These are phyloP conservation scores for Saccharomycopsis fodiens DNA, from an alignment of 805 yeast species.

Conservation along the genomic window DNA sequence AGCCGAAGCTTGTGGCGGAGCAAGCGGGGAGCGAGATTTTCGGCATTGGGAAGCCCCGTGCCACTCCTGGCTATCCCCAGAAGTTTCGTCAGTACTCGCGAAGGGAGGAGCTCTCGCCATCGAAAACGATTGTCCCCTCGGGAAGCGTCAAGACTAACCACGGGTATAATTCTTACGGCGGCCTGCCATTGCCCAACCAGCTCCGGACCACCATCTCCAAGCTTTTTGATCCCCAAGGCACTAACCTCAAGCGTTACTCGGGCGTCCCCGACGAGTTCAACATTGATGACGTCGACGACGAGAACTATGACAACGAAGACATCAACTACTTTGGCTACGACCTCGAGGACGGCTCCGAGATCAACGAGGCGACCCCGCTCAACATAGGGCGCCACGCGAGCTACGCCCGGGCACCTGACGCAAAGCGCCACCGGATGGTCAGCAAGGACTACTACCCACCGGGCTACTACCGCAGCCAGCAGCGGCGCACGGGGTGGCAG, in stretches of 20 bases:
- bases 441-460: background rate
- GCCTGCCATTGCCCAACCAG: slow-evolving; percentile 26
- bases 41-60: background rate
- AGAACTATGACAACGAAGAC: slow-evolving; percentile 30
- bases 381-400: slow-evolving; percentile 17
- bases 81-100: slow-evolving; percentile 5
- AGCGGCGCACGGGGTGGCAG: slow-evolving; percentile 5
- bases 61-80: slow-evolving; percentile 4
- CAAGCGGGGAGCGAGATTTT: slow-evolving; percentile 13
- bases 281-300: slow-evolving; percentile 38
- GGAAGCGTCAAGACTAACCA: slow-evolving; percentile 3
- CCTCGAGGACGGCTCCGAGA: slow-evolving; percentile 16
- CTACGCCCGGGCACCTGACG: slow-evolving; percentile 11
- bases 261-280: slow-evolving; percentile 57
- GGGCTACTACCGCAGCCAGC: slow-evolving; percentile 4
- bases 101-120: background rate
- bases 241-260: slow-evolving; percentile 65
- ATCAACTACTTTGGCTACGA: slow-evolving; percentile 27
- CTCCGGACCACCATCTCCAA: slow-evolving; percentile 65
- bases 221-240: slow-evolving; percentile 64
- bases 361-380: slow-evolving; percentile 19
- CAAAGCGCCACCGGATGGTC: slow-evolving; percentile 12
- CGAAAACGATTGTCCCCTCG: background rate
- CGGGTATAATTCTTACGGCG: slow-evolving; percentile 2
- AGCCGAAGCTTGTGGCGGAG: slow-evolving; percentile 13